Evolutionary conservation across 805 yeast genomes (phyloP), one percentile per base, ranked within the genome.

Genomic region (Aciculoconidium aculeatum): DNA sequence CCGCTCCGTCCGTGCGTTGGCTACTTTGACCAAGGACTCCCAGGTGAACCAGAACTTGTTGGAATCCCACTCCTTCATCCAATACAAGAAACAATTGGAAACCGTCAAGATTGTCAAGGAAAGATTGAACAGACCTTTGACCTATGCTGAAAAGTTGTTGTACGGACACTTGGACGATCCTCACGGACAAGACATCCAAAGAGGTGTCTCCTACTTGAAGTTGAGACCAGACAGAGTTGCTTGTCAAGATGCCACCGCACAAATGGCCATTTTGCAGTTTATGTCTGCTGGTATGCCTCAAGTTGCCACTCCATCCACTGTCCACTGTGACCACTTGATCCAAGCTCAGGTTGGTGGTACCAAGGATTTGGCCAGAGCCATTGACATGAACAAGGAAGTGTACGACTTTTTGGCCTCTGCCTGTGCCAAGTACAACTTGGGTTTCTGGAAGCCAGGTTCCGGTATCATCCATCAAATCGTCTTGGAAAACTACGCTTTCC

Each of bases 381-480:
- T 85, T 42, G 82, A 81, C 51, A 71, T 85, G 49, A 88, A 88
- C 75, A 82, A 81, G 65, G 97, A 88, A 68, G 96, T 88, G 42
- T 88, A 77, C 63, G 94, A 88, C 63, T 90, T 88, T 67, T 72
- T 88, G 60, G 75, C 83, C 43, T 65, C 87, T 34, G 88, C 95
- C 42, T 86, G 94, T 51, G 87, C 90, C 49, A 88, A 87, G 70
- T 88, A 88, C 70, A 87, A 90, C 70, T 82, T 88, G 61, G 96
- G 94, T 62, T 88, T 88, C 77, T 88, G 97, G 97, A 88, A 88
- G 56, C 96, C 96, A 49, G 96, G 96, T 53, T 87, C 96, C 23
- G 97, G 97, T 73, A 88, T 88, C 51, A 88, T 88, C 52, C 97
- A 88, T 67, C 97, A 88, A 70, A 90, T 88, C 45, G 94, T 88